Evolutionary conservation across 2,329 filamentous ascomycete species (phyloP).

Genomic region (Aspergillus calidoustus): DNA sequence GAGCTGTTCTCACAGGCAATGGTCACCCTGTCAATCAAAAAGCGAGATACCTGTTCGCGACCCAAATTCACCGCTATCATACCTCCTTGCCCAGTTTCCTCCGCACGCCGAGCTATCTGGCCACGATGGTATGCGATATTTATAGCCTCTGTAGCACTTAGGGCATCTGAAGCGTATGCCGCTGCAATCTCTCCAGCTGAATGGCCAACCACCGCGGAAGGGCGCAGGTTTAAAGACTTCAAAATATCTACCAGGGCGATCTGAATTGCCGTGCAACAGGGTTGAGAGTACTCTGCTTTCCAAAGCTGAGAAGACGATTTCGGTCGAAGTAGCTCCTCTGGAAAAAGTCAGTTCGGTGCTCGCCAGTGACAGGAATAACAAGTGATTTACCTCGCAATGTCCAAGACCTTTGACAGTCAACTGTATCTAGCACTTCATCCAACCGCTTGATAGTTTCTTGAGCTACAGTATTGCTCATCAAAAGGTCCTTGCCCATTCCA

Average conservation of each 20-base stretch:
- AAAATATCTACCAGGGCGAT: constrained; percentile 34
- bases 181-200: constrained; percentile 16
- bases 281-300: constrained; percentile 9
- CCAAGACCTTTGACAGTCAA: neutral
- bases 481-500: constrained; percentile 29
- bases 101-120: neutral
- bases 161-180: constrained; percentile 7
- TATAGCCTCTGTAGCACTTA: constrained; percentile 4
- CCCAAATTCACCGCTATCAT: constrained; percentile 7
- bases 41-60: neutral
- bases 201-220: constrained; percentile 13
- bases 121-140: constrained; percentile 1
- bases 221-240: constrained; percentile 18
- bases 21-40: neutral
- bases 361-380: neutral
- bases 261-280: constrained; percentile 31
- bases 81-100: neutral
- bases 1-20: constrained; percentile 11
- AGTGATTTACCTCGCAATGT: neutral
- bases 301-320: neutral
- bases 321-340: constrained; percentile 4
- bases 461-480: neutral
- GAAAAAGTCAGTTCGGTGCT: neutral
- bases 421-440: neutral
- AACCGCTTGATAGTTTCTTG: neutral